Percentiles rank a stretch among this genome's conserved stretches.
phyloP scores from a whole-genome alignment of 139 green algal species.

The Tetraselmis striata region DNA sequence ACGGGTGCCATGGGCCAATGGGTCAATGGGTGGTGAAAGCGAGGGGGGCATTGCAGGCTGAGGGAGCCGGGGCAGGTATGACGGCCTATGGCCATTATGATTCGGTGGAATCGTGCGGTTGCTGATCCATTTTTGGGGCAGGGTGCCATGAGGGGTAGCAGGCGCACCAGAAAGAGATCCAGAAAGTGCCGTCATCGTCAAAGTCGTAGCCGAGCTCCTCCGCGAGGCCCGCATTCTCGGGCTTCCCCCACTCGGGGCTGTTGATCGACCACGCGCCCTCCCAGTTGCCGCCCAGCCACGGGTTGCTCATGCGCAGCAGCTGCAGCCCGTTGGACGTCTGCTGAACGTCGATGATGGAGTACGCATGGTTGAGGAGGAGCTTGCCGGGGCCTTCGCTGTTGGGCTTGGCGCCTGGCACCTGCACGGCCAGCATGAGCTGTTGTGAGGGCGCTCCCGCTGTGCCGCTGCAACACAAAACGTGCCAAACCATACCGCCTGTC shows the following conservation, averaged over 20 bases:
- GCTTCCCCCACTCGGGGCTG: constrained; percentile 22
- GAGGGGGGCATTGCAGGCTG: too few relatives aligned
- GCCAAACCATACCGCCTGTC: too few relatives aligned
- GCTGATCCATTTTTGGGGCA: too few relatives aligned
- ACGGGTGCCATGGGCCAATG: too few relatives aligned
- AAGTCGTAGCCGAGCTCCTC: constrained; percentile 6
- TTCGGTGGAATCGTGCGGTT: too few relatives aligned
- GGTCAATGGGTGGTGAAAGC: too few relatives aligned
- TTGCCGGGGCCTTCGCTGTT: neutral
- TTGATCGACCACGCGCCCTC: constrained; percentile 25
- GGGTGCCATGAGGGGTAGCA: too few relatives aligned
- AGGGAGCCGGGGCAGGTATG: too few relatives aligned
- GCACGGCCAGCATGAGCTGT: too few relatives aligned
- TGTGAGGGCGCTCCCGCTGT: too few relatives aligned
- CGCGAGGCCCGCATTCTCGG: constrained; percentile 1
- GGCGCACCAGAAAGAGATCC: constrained; percentile 28
- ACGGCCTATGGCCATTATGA: too few relatives aligned
- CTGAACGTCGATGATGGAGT: constrained; percentile 5
- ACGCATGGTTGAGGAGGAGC: neutral
- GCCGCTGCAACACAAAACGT: too few relatives aligned
- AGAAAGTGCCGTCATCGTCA: constrained; percentile 37
- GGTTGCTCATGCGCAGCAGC: constrained; percentile 39
- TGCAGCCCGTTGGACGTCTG: constrained; percentile 13
- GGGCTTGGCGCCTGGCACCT: neutral
- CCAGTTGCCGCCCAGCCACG: constrained; percentile 34